These are phyloP conservation scores for Thalassiosira sp. DNA, from an alignment of 352 stramenopile species.

Conservation along the genomic window DNA sequence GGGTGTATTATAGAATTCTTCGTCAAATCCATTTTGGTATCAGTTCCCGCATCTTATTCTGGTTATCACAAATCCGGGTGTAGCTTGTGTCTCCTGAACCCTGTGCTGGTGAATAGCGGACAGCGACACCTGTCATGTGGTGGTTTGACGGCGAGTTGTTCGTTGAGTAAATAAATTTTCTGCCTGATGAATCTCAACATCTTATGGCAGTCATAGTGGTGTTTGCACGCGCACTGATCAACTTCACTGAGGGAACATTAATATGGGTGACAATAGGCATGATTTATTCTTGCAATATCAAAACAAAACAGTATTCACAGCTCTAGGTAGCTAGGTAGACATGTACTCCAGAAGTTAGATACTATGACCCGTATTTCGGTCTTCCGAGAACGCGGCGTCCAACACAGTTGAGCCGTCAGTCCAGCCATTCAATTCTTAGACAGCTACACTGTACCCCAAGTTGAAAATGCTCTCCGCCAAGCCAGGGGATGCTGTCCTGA, in stretches of 20 bases:
- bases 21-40: too few species aligned
- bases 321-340: conserved; percentile 22
- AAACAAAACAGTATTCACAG: conserved; percentile 15
- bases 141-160: conserved; percentile 1
- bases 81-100: too few species aligned
- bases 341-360: conserved; percentile 15
- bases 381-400: not conserved
- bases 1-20: too few species aligned
- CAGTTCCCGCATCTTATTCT: too few species aligned
- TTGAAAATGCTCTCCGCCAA: too few species aligned
- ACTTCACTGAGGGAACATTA: not conserved
- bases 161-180: conserved; percentile 16
- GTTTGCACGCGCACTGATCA: not conserved
- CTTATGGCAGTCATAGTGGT: not conserved
- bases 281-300: conserved; percentile 8
- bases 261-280: conserved; percentile 24
- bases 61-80: too few species aligned
- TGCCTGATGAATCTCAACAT: not conserved
- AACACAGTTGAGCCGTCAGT: not conserved
- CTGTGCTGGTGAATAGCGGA: too few species aligned
- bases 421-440: too few species aligned
- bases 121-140: too few species aligned
- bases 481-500: too few species aligned
- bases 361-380: not conserved
- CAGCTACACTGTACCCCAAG: not conserved